Evolutionary conservation across 371 early-diverging fungal species (phyloP), one percentile per base, ranked within the genome.

Genomic region (Coemansia sp.): DNA sequence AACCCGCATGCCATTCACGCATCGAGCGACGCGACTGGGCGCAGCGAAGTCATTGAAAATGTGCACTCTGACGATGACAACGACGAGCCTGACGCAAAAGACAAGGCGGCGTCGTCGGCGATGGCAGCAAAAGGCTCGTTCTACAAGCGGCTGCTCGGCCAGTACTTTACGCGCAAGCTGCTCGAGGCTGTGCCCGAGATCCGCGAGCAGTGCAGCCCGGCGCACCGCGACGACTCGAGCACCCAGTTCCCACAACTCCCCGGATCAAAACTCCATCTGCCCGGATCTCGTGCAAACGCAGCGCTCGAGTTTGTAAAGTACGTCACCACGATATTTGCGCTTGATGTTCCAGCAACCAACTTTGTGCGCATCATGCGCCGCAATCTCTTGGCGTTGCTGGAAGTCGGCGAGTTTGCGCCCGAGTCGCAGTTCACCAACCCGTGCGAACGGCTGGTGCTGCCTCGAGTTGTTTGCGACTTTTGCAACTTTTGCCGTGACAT

Each of bases 401-500:
- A 83, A 48, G 63, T 90, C 22, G 87, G 91, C 66, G 96, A 97
- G 72, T 97, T 96, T 71, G 84, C 87, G 5, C 67, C 79, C 5
- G 84, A 87, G 45, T 87, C 96, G 0, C 81, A 83, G 62, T 95
- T 95, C 79, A 72, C 67, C 26, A 90, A 91, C 58, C 92, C 94
- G 0, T 92, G 92, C 68, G 87, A 88, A 58, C 85, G 86, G 18
- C 83, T 92, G 73, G 84, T 88, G 39, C 73, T 98, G 22, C 82
- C 86, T 1, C 90, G 90, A n/a, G 87, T 96, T 18, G 87, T 93
- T 24, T 98, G 98, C 75, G 84, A 85, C 37, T 90, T 85, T 63
- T 98, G 98, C 78, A 88, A 89, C 67, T 84, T 84, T 64, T 83
- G 87, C 51, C 84, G 88, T 5, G 95, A 98, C 77, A 73, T 97